phyloP scores from a whole-genome alignment of 1,139 yeast genomes.

The Starmera stellimalicola region DNA sequence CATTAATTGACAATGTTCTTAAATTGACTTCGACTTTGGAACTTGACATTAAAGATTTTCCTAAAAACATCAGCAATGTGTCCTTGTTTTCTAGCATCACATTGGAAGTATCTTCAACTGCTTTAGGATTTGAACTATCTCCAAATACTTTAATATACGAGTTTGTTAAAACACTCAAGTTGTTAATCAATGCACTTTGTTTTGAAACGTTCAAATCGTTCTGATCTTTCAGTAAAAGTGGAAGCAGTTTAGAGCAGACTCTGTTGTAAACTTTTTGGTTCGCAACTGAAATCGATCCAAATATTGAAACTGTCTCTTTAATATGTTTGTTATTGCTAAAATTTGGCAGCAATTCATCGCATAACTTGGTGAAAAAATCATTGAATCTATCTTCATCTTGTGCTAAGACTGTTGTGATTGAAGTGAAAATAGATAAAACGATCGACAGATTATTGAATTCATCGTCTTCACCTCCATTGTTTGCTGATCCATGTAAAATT shows the following conservation, averaged over 20 bases:
- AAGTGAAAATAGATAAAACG: constrained; percentile 39
- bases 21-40: constrained; percentile 61
- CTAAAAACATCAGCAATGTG: constrained; percentile 51
- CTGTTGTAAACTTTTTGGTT: constrained; percentile 34
- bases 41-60: constrained; percentile 58
- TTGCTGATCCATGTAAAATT: constrained; percentile 62
- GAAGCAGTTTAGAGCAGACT: constrained; percentile 31
- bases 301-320: constrained; percentile 50
- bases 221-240: constrained; percentile 25
- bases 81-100: constrained; percentile 48
- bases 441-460: constrained; percentile 29
- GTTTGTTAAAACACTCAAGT: constrained; percentile 45
- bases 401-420: constrained; percentile 29
- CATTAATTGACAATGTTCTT: constrained; percentile 56
- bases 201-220: constrained; percentile 30
- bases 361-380: constrained; percentile 31
- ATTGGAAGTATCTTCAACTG: constrained; percentile 11
- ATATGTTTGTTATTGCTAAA: constrained; percentile 44
- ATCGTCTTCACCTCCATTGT: constrained; percentile 33
- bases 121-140: constrained; percentile 8
- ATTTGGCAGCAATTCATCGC: constrained; percentile 49
- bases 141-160: constrained; percentile 30
- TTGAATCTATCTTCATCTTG: constrained; percentile 22
- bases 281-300: constrained; percentile 46
- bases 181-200: constrained; percentile 52